A percentile compares a stretch with the other conserved stretches of the same genome.
Evolutionary conservation across 1,284 basidiomycete species (phyloP).

Genomic region (Fomitopsis palustris): DNA sequence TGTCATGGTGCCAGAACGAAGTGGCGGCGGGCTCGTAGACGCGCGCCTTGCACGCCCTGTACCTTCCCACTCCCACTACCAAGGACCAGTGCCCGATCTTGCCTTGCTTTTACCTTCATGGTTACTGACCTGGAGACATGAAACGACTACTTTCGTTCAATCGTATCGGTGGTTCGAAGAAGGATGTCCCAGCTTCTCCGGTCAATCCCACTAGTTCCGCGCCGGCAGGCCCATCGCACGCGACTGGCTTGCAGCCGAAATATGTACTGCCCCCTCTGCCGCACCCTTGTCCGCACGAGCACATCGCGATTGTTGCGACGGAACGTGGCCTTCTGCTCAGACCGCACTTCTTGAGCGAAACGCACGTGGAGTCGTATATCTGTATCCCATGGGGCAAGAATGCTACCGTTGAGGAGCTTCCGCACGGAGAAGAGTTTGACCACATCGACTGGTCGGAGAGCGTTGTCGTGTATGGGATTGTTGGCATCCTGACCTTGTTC

Average conservation of each 20-base stretch:
- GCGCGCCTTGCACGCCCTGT: background rate
- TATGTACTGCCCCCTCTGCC: constrained; percentile 62
- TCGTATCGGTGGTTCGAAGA: constrained; percentile 5
- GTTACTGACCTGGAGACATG: constrained; percentile 14
- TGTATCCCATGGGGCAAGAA: constrained; percentile 62
- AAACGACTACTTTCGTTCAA: constrained; percentile 29
- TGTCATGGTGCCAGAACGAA: background rate
- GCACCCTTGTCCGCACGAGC: constrained; percentile 68
- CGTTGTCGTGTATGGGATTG: constrained; percentile 65
- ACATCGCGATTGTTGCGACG: constrained; percentile 56
- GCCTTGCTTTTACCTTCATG: background rate
- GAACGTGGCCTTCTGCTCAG: constrained; percentile 61
- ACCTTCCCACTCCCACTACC: background rate
- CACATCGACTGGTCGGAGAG: constrained; percentile 48
- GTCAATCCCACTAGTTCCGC: constrained; percentile 16
- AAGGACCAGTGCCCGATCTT: background rate
- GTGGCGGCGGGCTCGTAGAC: background rate
- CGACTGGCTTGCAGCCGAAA: constrained; percentile 52
- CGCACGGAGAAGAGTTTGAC: constrained; percentile 28
- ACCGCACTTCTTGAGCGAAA: constrained; percentile 41
- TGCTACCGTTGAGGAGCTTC: constrained; percentile 51
- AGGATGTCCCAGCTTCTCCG: constrained; percentile 13
- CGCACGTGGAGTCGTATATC: constrained; percentile 40
- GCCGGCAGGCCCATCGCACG: constrained; percentile 15
- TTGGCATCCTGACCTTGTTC: constrained; percentile 68